These are phyloP conservation scores for Ascoidea rubescens DNA, from an alignment of 805 yeast genomes.

Conservation along the genomic window DNA sequence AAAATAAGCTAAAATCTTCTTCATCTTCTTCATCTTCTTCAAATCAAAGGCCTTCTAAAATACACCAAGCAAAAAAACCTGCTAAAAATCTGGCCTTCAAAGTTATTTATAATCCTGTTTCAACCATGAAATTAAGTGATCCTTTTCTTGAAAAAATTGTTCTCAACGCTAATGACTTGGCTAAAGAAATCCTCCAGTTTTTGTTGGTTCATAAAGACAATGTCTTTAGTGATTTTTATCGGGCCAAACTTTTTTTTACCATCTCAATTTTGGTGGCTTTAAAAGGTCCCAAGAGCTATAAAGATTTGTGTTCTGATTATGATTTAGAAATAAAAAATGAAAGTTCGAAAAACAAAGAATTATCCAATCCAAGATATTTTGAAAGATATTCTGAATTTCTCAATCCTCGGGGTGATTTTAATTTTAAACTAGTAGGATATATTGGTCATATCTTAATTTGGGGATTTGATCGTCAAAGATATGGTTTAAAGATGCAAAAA, in stretches of 20 bases:
- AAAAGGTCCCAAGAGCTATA: background rate
- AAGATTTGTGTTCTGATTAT: background rate
- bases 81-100: background rate
- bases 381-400: background rate
- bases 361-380: background rate
- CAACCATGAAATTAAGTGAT: background rate
- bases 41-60: background rate
- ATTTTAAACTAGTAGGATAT: background rate
- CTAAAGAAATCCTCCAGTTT: background rate
- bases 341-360: too few species aligned
- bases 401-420: background rate
- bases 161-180: background rate
- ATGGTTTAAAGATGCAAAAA: background rate
- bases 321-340: background rate
- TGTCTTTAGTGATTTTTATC: background rate
- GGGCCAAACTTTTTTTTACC: background rate
- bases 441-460: background rate
- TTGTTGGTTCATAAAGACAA: too few species aligned
- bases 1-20: too few species aligned
- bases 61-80: background rate
- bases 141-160: background rate
- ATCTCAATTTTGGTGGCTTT: background rate
- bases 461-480: background rate
- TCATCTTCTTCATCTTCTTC: too few species aligned
- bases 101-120: background rate